A percentile compares a stretch with the other conserved stretches of the same genome.
phyloP scores from a whole-genome alignment of 2,329 filamentous ascomycete species.

The Penicillium sp. region DNA sequence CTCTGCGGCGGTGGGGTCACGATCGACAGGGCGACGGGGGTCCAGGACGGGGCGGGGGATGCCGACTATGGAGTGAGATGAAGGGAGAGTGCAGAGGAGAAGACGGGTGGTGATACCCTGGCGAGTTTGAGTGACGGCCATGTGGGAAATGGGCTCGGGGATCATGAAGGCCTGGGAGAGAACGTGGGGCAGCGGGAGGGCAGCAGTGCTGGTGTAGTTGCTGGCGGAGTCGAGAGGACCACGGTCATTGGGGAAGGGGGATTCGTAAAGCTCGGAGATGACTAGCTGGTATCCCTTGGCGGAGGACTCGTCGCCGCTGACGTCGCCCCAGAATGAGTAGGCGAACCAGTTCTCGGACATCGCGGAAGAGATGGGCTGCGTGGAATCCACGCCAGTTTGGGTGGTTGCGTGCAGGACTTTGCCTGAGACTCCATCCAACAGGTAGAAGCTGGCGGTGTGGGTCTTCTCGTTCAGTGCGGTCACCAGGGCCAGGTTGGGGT shows the following conservation, averaged over 20 bases:
- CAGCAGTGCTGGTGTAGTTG: conserved; percentile 67
- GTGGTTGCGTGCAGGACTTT: conserved; percentile 68
- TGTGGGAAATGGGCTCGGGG: conserved; percentile 69
- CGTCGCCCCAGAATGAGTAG: conserved; percentile 69
- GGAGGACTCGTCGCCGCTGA: conserved; percentile 39
- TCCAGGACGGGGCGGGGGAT: conserved; percentile 78
- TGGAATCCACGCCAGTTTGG: conserved; percentile 69
- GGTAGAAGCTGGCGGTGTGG: conserved; percentile 63
- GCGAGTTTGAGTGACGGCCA: conserved; percentile 81
- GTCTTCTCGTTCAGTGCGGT: conserved; percentile 60
- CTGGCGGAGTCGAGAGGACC: conserved; percentile 66
- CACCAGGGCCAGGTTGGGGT: conserved; percentile 76
- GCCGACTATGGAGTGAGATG: conserved; percentile 69
- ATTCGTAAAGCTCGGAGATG: conserved; percentile 87
- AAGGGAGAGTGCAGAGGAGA: conserved; percentile 72
- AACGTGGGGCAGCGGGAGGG: conserved; percentile 65
- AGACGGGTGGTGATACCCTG: conserved; percentile 87
- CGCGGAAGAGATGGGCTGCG: conserved; percentile 68
- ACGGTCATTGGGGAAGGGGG: conserved; percentile 74
- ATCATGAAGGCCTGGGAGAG: conserved; percentile 78
- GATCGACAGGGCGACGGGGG: conserved; percentile 77
- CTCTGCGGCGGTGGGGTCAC: conserved; percentile 76
- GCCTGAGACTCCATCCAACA: conserved; percentile 84
- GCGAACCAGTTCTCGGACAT: conserved; percentile 94
- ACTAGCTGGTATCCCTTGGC: conserved; percentile 83